A percentile compares a stretch with the other conserved stretches of the same genome.
These are phyloP conservation scores for Cytauxzoon felis DNA, from an alignment of 169 alveolate genomes.

Conservation along the genomic window DNA sequence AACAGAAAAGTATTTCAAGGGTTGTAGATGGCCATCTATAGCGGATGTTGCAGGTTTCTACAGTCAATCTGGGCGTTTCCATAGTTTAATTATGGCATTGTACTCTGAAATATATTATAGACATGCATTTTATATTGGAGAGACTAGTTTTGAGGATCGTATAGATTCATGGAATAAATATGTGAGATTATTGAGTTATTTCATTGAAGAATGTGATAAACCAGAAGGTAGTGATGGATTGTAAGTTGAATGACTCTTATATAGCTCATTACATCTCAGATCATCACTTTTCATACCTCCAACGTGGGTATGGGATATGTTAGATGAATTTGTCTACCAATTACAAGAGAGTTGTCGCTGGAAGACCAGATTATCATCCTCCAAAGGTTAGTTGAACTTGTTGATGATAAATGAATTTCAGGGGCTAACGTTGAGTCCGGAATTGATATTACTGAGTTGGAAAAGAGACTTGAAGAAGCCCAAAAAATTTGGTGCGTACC, in stretches of 20 bases:
- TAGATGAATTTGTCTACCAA: slow-evolving; percentile 80
- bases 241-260: neutral
- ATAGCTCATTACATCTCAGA: neutral
- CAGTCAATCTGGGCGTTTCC: slow-evolving; percentile 73
- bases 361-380: slow-evolving; percentile 55
- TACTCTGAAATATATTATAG: slow-evolving; percentile 80
- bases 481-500: slow-evolving; percentile 59
- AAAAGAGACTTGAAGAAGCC: slow-evolving; percentile 15
- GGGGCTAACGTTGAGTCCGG: neutral
- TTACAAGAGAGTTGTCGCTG: slow-evolving; percentile 76
- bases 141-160: slow-evolving; percentile 75
- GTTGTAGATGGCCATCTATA: slow-evolving; percentile 79
- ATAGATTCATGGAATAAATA: slow-evolving; percentile 79
- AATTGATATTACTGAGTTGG: neutral
- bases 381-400: slow-evolving; percentile 22
- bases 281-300: slow-evolving; percentile 71
- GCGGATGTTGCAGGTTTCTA: slow-evolving; percentile 73
- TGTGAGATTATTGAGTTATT: slow-evolving; percentile 67
- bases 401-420: slow-evolving; percentile 4
- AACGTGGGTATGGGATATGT: slow-evolving; percentile 81
- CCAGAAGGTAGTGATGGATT: slow-evolving; percentile 43
- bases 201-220: slow-evolving; percentile 61
- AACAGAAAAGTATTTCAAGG: slow-evolving; percentile 72
- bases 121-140: slow-evolving; percentile 75
- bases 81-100: slow-evolving; percentile 75